Evolutionary conservation across 2,329 filamentous ascomycete species (phyloP).

Genomic region (Verticillium dahliae): DNA sequence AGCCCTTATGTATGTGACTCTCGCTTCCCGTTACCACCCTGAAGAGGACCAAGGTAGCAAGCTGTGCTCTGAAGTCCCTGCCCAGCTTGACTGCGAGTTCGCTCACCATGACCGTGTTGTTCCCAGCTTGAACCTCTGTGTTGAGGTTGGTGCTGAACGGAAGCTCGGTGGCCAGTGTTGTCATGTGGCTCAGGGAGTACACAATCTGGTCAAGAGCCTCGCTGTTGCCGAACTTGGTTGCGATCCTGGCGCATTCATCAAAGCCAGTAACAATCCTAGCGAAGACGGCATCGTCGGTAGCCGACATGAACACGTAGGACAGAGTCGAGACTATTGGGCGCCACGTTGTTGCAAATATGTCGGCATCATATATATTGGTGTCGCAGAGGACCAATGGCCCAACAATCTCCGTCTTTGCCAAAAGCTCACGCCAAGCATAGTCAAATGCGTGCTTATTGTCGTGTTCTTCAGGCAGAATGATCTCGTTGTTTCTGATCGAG

Average conservation of each 20-base stretch:
- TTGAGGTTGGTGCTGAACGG: constrained; percentile 83
- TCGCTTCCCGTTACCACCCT: constrained; percentile 85
- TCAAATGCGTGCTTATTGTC: constrained; percentile 96
- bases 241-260: constrained; percentile 91
- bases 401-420: constrained; percentile 75
- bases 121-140: constrained; percentile 87
- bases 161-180: constrained; percentile 69
- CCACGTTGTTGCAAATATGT: constrained; percentile 97
- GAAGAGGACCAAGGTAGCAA: constrained; percentile 94
- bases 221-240: constrained; percentile 72
- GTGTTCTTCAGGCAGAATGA: constrained; percentile 94
- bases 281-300: constrained; percentile 92
- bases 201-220: constrained; percentile 92
- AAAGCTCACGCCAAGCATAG: constrained; percentile 92
- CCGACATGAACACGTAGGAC: constrained; percentile 98
- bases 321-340: constrained; percentile 89
- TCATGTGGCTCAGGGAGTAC: constrained; percentile 84
- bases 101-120: constrained; percentile 96
- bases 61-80: constrained; percentile 84
- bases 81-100: constrained; percentile 95
- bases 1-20: constrained; percentile 65
- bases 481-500: constrained; percentile 87
- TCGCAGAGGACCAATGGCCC: constrained; percentile 72
- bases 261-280: constrained; percentile 90
- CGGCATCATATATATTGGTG: constrained; percentile 91